phyloP scores from a whole-genome alignment of 495 filamentous ascomycete species.

The Terfezia claveryi region DNA sequence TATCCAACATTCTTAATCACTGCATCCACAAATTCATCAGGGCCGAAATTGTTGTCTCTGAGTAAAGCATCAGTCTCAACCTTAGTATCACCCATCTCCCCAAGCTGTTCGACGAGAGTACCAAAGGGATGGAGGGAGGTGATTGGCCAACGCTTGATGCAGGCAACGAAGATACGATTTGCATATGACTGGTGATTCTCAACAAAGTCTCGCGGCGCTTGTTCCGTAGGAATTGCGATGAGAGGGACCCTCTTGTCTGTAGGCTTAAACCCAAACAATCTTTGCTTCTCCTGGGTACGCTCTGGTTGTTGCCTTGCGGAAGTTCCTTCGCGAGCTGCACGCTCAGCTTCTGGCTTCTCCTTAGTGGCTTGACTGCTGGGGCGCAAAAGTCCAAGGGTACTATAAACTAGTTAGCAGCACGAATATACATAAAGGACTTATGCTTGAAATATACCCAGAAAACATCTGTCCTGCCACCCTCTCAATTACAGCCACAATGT shows the following conservation, averaged over 20 bases:
- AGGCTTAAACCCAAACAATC: constrained; percentile 99
- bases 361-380: constrained; percentile 98
- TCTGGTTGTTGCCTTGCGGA: constrained; percentile 47
- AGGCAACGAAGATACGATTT: constrained; percentile 92
- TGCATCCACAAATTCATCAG: constrained; percentile 92
- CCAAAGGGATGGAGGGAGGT: constrained; percentile 98
- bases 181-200: constrained; percentile 96
- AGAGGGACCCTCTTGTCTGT: constrained; percentile 96
- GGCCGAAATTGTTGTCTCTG: constrained; percentile 93
- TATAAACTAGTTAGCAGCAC: constrained; percentile 8
- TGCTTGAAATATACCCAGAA: constrained; percentile 40
- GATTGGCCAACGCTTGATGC: constrained; percentile 98
- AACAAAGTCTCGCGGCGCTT: constrained; percentile 91
- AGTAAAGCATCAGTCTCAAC: constrained; percentile 95
- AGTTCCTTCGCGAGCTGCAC: constrained; percentile 68
- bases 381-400: constrained; percentile 69
- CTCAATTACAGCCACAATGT: constrained; percentile 92
- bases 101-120: constrained; percentile 88
- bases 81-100: constrained; percentile 88
- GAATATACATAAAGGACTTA: not conserved
- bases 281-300: constrained; percentile 86
- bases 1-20: constrained; percentile 80
- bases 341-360: constrained; percentile 96
- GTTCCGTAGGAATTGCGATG: constrained; percentile 94
- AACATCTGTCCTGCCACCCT: constrained; percentile 97